phyloP scores from a whole-genome alignment of 306 rosid genomes.

The Sicyos edulis region DNA sequence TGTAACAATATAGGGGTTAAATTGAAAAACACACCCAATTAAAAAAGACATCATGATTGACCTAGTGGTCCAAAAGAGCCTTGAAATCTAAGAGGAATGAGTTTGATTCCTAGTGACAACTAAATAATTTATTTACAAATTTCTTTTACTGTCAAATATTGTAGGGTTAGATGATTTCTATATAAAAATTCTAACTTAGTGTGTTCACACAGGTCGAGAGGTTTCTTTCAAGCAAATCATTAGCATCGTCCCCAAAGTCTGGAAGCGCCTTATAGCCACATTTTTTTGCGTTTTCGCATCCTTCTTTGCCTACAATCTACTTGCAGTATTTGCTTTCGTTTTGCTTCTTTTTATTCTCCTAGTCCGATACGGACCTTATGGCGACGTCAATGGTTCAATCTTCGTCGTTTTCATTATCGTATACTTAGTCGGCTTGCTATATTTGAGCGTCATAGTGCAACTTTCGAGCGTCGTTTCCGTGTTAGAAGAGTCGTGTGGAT shows the following conservation, averaged over 20 bases:
- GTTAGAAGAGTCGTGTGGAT: conserved; percentile 56
- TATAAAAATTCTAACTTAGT: no score
- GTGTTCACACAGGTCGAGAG: not conserved
- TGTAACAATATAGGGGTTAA: no score
- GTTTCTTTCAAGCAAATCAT: conserved; percentile 24
- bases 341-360: conserved; percentile 47
- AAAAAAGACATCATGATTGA: no score
- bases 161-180: no score
- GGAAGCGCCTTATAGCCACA: conserved; percentile 34
- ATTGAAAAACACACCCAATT: no score
- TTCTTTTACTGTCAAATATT: no score
- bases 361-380: not conserved
- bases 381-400: conserved; percentile 6
- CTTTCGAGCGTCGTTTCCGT: conserved; percentile 59
- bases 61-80: no score
- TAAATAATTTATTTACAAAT: no score
- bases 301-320: conserved; percentile 21
- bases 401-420: conserved; percentile 1
- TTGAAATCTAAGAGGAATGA: no score
- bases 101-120: no score
- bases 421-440: conserved; percentile 43
- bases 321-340: conserved; percentile 45
- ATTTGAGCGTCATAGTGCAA: conserved; percentile 52
- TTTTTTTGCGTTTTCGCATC: conserved; percentile 20
- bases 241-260: conserved; percentile 18